A percentile compares a stretch with the other conserved stretches of the same genome.
Conservation (phyloP, 495 filamentous ascomycete genomes). For the Neurospora tetrasperma region DNA sequence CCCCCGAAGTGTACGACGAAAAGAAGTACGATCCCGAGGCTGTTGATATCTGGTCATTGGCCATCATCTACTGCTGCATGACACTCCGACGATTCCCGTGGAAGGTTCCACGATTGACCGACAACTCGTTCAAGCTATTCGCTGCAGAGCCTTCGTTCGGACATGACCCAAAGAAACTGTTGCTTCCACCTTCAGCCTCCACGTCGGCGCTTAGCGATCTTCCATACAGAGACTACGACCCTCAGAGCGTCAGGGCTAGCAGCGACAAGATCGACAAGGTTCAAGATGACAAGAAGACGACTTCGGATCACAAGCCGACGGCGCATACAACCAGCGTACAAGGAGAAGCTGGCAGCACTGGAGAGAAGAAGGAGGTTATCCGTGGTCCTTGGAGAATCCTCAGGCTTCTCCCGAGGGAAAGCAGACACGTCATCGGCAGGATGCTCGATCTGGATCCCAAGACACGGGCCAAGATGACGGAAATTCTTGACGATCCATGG, state of each 20-base stretch:
- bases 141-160: constrained; percentile 58
- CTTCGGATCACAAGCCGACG: constrained; percentile 6
- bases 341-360: constrained; percentile 20
- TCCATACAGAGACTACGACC: constrained; percentile 27
- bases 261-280: neutral
- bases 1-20: constrained; percentile 92
- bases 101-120: constrained; percentile 85
- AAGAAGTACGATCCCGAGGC: constrained; percentile 90
- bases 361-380: constrained; percentile 64
- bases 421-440: constrained; percentile 73
- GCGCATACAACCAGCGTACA: neutral
- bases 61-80: constrained; percentile 99
- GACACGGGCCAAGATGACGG: constrained; percentile 69
- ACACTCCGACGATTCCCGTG: constrained; percentile 90
- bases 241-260: constrained; percentile 13
- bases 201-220: constrained; percentile 26
- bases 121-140: constrained; percentile 93
- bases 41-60: constrained; percentile 94
- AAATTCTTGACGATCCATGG: constrained; percentile 88
- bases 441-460: constrained; percentile 90
- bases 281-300: constrained; percentile 8
- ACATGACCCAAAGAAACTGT: constrained; percentile 37
- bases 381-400: constrained; percentile 90
- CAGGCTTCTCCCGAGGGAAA: constrained; percentile 85
- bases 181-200: constrained; percentile 28